Evolutionary conservation across 139 green algal species (phyloP).

Genomic region (Diplosphaera chodatii): DNA sequence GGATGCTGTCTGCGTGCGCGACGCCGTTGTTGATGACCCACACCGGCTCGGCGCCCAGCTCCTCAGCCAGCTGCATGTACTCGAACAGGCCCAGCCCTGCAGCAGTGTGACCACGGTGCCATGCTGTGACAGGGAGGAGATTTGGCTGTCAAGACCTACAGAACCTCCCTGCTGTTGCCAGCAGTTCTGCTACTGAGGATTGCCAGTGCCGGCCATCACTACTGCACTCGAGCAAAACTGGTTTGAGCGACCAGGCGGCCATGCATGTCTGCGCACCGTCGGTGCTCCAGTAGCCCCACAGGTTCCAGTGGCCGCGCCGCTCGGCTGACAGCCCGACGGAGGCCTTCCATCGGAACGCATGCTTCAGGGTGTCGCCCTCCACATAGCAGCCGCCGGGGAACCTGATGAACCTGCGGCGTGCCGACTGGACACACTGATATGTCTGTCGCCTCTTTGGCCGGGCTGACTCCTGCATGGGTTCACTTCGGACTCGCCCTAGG

Average conservation of each 20-base stretch:
- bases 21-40: constrained; percentile 60
- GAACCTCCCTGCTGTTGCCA: no score
- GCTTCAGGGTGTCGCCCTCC: constrained; percentile 38
- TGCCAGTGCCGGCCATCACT: no score
- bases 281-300: constrained; percentile 65
- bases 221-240: no score
- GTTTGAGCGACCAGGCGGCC: no score
- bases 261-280: constrained; percentile 28
- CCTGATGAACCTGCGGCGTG: constrained; percentile 39
- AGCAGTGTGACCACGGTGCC: background rate
- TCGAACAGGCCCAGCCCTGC: constrained; percentile 56
- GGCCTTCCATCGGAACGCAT: constrained; percentile 50
- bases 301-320: constrained; percentile 55
- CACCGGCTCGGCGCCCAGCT: constrained; percentile 45
- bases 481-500: no score
- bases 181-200: no score
- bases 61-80: constrained; percentile 59
- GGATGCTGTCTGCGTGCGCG: constrained; percentile 29
- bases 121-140: background rate
- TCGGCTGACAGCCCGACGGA: constrained; percentile 32
- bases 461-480: no score
- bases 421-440: no score
- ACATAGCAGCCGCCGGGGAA: constrained; percentile 67
- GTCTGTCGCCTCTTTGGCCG: no score
- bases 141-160: no score